Conservation (phyloP, 805 yeast species). For the Ogataea methanolica region DNA sequence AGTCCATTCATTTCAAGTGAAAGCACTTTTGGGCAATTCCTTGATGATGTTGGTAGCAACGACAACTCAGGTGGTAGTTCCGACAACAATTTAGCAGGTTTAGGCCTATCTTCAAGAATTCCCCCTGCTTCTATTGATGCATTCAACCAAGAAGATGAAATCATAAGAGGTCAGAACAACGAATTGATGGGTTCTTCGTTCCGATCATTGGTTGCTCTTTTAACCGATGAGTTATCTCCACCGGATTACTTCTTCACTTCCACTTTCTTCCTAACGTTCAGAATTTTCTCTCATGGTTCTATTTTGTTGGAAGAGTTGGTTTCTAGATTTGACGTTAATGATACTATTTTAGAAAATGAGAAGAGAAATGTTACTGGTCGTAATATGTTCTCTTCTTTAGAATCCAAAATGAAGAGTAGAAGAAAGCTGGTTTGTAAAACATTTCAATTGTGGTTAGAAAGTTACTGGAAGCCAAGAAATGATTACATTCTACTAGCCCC, state of each 20-base stretch:
- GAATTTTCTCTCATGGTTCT: constrained; percentile 62
- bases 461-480: constrained; percentile 70
- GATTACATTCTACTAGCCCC: constrained; percentile 66
- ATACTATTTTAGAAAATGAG: constrained; percentile 30
- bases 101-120: background rate
- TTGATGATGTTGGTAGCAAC: constrained; percentile 3
- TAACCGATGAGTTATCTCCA: constrained; percentile 61
- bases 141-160: constrained; percentile 35
- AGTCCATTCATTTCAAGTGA: constrained; percentile 28
- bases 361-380: constrained; percentile 14
- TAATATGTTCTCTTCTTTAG: constrained; percentile 34
- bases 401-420: constrained; percentile 50
- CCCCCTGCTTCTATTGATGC: constrained; percentile 1
- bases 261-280: constrained; percentile 72
- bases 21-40: constrained; percentile 19
- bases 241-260: constrained; percentile 67
- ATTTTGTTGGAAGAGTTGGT: constrained; percentile 68
- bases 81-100: background rate
- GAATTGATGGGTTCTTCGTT: constrained; percentile 66
- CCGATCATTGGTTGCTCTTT: constrained; percentile 57
- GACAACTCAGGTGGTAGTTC: constrained; percentile 6
- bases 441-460: constrained; percentile 82
- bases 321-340: constrained; percentile 53
- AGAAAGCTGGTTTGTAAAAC: constrained; percentile 63
- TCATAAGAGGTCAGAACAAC: constrained; percentile 47